Base-by-base conservation (phyloP, 768 basidiomycete species). In the Phanerochaete carnosa region DNA sequence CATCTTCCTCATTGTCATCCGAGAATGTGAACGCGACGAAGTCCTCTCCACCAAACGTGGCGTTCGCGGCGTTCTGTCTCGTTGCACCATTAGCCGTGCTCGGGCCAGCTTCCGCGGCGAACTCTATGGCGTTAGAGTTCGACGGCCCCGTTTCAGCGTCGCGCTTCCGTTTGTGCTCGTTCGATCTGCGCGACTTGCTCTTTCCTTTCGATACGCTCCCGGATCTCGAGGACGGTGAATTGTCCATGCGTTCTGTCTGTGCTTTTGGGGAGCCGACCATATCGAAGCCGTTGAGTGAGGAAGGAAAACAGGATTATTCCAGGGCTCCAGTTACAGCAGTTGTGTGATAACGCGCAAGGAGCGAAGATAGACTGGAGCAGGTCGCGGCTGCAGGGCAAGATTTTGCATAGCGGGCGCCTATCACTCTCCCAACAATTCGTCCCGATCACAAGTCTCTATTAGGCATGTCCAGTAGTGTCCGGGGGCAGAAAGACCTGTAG, bases 11-110 rank as follows among this genome's bases (percentile, higher is more conserved):
- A 22, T 70, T 70, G 1, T 59, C 60, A 33, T 70, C 71, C n/a
- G 64, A 62, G 57, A 68, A 70, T n/a, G 47, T 49, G 62, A 75
- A 74, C 12, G 69, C 49, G 30, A 75, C 68, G 63, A 71, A 75
- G 55, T 75, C 74, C 25, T 67, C 64, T 25, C 69, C 67, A 11
- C 22, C 62, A 45, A 68, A 68, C 23, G 63, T 30, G 19, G 43
- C n/a, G 35, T 19, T 25, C 8, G n/a, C 23, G 2, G 3, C 15
- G 13, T 43, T 28, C n/a, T 15, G 59, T 50, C 6, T 29, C 26
- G 3, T 28, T 7, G 55, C 9, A 30, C 32, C 26, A 39, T 19
- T 22, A n/a, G 30, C 4, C 15, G 51, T 54, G 39, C 61, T 62
- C 15, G 61, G 52, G 12, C 55, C 58, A 6, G 59, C 55, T 39